A percentile compares a stretch with the other conserved stretches of the same genome.
phyloP scores from a whole-genome alignment of 208 protist genomes.

The Herpetomonas tarakana region DNA sequence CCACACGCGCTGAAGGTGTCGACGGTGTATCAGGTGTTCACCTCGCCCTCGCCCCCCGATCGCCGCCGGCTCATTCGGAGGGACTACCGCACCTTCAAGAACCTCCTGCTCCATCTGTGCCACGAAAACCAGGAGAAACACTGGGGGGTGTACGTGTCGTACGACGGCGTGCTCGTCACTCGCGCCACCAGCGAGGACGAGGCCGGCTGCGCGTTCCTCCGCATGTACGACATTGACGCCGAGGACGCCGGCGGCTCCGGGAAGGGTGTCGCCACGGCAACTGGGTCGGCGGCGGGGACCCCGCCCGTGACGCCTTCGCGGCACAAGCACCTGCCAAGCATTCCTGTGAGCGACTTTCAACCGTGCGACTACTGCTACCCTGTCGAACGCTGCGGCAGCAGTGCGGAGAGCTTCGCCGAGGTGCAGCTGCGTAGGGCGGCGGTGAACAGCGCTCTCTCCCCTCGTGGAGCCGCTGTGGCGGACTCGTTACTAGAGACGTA shows the following conservation, averaged over 20 bases:
- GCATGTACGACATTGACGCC: conserved; percentile 2
- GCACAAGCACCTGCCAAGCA: background rate
- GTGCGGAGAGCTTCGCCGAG: conserved; percentile 15
- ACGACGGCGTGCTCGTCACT: conserved; percentile 15
- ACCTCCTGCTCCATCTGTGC: conserved; percentile 10
- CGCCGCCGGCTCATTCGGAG: too few relatives aligned
- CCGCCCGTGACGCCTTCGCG: too few relatives aligned
- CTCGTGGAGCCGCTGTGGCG: background rate
- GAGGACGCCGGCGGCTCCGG: too few relatives aligned
- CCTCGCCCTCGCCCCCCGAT: background rate
- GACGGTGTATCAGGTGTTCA: conserved; percentile 1
- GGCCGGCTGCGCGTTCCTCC: conserved; percentile 18
- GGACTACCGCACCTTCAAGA: conserved; percentile 18
- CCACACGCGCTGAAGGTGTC: conserved; percentile 2
- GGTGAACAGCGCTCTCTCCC: conserved; percentile 2
- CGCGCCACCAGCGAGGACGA: conserved; percentile 25
- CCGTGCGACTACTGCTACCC: background rate
- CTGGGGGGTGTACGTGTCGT: conserved; percentile 38
- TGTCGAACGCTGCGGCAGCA: background rate
- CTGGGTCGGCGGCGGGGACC: too few relatives aligned
- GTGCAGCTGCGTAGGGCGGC: conserved; percentile 12
- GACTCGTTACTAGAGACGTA: conserved; percentile 3
- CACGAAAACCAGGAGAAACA: conserved; percentile 10
- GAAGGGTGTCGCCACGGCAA: background rate
- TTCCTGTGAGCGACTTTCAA: background rate